phyloP scores from a whole-genome alignment of 2,329 filamentous ascomycete genomes.

The Penicillium sp. region DNA sequence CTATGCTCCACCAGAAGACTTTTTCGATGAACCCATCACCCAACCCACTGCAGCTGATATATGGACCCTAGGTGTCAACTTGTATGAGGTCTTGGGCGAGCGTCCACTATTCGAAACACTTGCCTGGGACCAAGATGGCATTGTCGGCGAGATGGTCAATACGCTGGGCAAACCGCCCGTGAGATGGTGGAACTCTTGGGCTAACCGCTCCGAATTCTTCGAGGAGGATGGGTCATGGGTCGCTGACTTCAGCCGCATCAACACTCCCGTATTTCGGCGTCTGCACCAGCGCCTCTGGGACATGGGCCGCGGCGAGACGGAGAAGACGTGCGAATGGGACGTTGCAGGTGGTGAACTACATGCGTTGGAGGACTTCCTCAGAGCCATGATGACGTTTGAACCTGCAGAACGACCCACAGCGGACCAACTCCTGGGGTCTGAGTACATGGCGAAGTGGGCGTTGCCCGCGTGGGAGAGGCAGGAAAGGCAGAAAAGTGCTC shows the following conservation, averaged over 20 bases:
- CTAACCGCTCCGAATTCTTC: slow-evolving; percentile 20
- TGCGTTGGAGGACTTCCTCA: slow-evolving; percentile 20
- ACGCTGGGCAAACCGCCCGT: slow-evolving; percentile 16
- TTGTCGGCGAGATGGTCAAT: slow-evolving; percentile 23
- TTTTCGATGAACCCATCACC: slow-evolving; percentile 11
- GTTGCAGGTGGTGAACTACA: slow-evolving; percentile 20
- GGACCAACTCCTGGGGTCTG: slow-evolving; percentile 15
- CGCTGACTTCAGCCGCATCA: slow-evolving; percentile 16
- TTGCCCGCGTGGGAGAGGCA: slow-evolving; percentile 22
- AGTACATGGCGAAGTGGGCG: slow-evolving; percentile 23
- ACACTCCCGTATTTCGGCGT: slow-evolving; percentile 14
- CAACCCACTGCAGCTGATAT: slow-evolving; percentile 18
- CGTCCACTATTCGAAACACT: slow-evolving; percentile 25
- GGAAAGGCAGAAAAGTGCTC: slow-evolving; percentile 5
- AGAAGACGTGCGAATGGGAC: slow-evolving; percentile 23
- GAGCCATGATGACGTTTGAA: slow-evolving; percentile 22
- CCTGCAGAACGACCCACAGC: slow-evolving; percentile 16
- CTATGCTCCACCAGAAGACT: slow-evolving; percentile 20
- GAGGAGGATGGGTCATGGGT: slow-evolving; percentile 20
- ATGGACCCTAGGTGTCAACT: slow-evolving; percentile 20
- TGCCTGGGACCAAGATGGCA: slow-evolving; percentile 19
- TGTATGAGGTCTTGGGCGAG: slow-evolving; percentile 22
- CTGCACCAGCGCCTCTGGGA: slow-evolving; percentile 18
- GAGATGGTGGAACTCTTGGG: slow-evolving; percentile 20
- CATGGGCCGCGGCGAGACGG: slow-evolving; percentile 22